Evolutionary conservation across 1,139 yeast species (phyloP).

Genomic region (Candida labiduridarum): DNA sequence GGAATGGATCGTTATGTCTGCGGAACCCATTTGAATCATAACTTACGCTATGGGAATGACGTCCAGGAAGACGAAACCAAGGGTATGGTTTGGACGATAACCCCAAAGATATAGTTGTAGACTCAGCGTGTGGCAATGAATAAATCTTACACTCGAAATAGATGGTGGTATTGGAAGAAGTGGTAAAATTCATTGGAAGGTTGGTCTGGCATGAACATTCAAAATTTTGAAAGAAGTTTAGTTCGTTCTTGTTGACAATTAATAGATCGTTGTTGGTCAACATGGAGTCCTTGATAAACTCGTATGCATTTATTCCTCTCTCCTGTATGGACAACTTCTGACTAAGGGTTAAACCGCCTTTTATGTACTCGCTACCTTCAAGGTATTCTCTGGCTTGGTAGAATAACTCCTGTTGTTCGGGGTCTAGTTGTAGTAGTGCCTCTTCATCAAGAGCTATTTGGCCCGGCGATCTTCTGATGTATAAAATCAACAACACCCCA

Average conservation of each 20-base stretch:
- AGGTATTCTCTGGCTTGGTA: slow-evolving; percentile 66
- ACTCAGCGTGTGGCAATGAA: slow-evolving; percentile 57
- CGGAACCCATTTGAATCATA: slow-evolving; percentile 59
- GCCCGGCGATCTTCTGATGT: neutral
- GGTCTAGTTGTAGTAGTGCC: slow-evolving; percentile 35
- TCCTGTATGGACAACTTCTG: slow-evolving; percentile 75
- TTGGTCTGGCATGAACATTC: slow-evolving; percentile 84
- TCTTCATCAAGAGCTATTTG: slow-evolving; percentile 3
- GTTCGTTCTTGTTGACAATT: slow-evolving; percentile 74
- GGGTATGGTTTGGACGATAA: slow-evolving; percentile 56
- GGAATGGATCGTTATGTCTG: slow-evolving; percentile 54
- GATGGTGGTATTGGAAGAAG: slow-evolving; percentile 53
- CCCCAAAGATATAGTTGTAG: slow-evolving; percentile 48
- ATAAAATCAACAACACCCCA: neutral
- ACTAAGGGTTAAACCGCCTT: slow-evolving; percentile 44
- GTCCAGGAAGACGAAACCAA: slow-evolving; percentile 45
- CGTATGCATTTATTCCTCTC: slow-evolving; percentile 93
- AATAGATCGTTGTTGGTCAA: slow-evolving; percentile 59
- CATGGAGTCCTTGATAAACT: slow-evolving; percentile 73
- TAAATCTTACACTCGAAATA: slow-evolving; percentile 81
- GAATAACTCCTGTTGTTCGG: slow-evolving; percentile 81
- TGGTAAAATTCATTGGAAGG: slow-evolving; percentile 81
- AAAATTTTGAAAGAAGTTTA: slow-evolving; percentile 69
- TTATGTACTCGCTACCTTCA: slow-evolving; percentile 56
- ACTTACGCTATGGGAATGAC: slow-evolving; percentile 50